Base-by-base conservation (phyloP, 2,329 filamentous ascomycete species). In the Paracamarosporium sp. region DNA sequence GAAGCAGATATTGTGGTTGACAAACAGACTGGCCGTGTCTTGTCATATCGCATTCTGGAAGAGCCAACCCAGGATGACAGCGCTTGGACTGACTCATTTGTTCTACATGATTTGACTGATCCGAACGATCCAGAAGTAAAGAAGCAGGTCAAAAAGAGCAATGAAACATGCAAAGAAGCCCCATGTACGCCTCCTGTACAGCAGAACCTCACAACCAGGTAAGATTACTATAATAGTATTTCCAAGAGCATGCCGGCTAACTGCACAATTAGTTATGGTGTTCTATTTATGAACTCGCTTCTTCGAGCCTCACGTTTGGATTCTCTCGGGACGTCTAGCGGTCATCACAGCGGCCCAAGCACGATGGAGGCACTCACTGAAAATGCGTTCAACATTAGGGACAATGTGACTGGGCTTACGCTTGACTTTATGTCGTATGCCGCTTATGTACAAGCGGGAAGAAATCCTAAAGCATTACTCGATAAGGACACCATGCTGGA, bases 371-470 rank as follows among this genome's bases (percentile, higher is more conserved):
- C 40, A 8, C 17, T 51, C 4, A 28, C 35, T 15, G 65, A 70
- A 50, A 67, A 65, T 25, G 66, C 57, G 0, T 71, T 64, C 59
- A 72, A 67, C 40, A 67, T 71, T 28, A 62, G 63, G 7, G 61
- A 69, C 47, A 57, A 51, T 17, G n/a, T 55, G 9, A 62, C 54
- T 2, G 68, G 69, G 0, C 56, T 73, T 1, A 70, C 70, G 44
- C 62, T 71, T 50, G 69, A 72, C 45, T 70, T 68, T 28, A 73
- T 73, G 69, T 61, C 57, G 6, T 72, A 71, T 22, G 36, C 68
- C 2, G 68, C 69, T 58, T 72, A 69, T 52, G 44, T 55, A 1
- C 61, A 64, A 54, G 69, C 60, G 1, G 41, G 50, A 1, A 64
- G 62, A 38, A 57, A 74, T 22, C 59, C 67, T 2, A 15, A 22